Evolutionary conservation across 208 protist species (phyloP).

Genomic region (Naegleria fowleri): DNA sequence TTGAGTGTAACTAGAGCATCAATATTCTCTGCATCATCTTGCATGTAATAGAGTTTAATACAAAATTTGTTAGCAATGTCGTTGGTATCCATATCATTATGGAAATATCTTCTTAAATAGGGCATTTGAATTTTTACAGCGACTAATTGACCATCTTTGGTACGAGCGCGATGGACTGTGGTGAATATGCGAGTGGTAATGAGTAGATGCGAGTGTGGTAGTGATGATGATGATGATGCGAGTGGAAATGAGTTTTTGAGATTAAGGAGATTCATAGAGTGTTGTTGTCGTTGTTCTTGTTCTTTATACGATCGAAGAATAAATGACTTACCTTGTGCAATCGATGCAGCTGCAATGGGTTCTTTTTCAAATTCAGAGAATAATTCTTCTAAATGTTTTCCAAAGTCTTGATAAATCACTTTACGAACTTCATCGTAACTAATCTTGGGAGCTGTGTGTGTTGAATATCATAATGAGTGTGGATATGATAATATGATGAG

Average conservation of each 20-base stretch:
- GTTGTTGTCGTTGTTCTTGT: too few relatives aligned
- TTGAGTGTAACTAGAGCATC: neutral
- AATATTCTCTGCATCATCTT: constrained; percentile 12
- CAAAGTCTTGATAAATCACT: constrained; percentile 44
- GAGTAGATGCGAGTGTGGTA: too few relatives aligned
- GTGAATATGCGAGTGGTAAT: too few relatives aligned
- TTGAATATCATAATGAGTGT: too few relatives aligned
- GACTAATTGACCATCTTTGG: constrained; percentile 39
- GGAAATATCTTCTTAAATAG: constrained; percentile 30
- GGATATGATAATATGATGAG: too few relatives aligned
- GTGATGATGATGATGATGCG: too few relatives aligned
- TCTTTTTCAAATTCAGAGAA: constrained; percentile 49
- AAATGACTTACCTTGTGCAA: constrained; percentile 50
- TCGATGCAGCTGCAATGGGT: constrained; percentile 53
- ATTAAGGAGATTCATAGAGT: too few relatives aligned
- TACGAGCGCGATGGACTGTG: constrained; percentile 25
- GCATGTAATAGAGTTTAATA: constrained; percentile 12
- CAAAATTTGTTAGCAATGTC: constrained; percentile 31
- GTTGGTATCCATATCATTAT: constrained; percentile 41
- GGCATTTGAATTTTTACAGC: constrained; percentile 56
- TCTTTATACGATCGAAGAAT: too few relatives aligned
- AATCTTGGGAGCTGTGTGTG: constrained; percentile 26
- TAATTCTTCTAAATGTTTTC: constrained; percentile 33
- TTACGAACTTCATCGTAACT: constrained; percentile 38
- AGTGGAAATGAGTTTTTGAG: too few relatives aligned